Evolutionary conservation across 192 early-diverging fungal species (phyloP).

Genomic region (Coemansia nantahalensis): DNA sequence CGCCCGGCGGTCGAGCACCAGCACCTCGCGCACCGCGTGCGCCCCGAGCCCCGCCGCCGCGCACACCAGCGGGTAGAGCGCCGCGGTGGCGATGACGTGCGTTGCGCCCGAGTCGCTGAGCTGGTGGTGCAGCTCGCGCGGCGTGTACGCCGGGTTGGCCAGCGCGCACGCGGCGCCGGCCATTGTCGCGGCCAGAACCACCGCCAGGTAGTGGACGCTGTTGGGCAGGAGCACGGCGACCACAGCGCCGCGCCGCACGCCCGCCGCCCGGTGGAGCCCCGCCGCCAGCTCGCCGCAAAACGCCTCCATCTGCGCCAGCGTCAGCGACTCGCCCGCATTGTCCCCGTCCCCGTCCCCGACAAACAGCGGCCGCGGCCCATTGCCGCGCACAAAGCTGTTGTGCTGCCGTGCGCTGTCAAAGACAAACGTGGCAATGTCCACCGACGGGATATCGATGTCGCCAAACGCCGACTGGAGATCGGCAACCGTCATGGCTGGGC

Average conservation of each 20-base stretch:
- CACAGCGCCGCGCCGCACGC: constrained; percentile 64
- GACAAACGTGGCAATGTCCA: constrained; percentile 46
- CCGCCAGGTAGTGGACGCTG: constrained; percentile 61
- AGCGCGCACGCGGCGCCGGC: constrained; percentile 62
- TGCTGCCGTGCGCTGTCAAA: constrained; percentile 13
- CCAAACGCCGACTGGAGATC: constrained; percentile 18
- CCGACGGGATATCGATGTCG: constrained; percentile 17
- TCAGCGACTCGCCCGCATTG: neutral
- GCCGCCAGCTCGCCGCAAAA: constrained; percentile 6
- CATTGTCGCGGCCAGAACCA: constrained; percentile 57
- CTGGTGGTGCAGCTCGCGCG: constrained; percentile 70
- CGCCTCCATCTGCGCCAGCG: constrained; percentile 1
- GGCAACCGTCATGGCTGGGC: neutral
- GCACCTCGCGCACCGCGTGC: neutral
- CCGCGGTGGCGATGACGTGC: constrained; percentile 56
- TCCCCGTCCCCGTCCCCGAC: constrained; percentile 1
- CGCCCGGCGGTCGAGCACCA: neutral
- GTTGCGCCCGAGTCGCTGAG: constrained; percentile 65
- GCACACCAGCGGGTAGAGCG: neutral
- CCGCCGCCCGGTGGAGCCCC: constrained; percentile 34
- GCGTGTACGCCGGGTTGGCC: constrained; percentile 76
- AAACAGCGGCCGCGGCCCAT: constrained; percentile 21
- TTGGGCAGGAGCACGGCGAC: constrained; percentile 71
- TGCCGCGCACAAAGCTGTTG: constrained; percentile 14
- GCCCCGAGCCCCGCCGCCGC: neutral